phyloP scores from a whole-genome alignment of 345 rosid species.

The Populus nigra region DNA sequence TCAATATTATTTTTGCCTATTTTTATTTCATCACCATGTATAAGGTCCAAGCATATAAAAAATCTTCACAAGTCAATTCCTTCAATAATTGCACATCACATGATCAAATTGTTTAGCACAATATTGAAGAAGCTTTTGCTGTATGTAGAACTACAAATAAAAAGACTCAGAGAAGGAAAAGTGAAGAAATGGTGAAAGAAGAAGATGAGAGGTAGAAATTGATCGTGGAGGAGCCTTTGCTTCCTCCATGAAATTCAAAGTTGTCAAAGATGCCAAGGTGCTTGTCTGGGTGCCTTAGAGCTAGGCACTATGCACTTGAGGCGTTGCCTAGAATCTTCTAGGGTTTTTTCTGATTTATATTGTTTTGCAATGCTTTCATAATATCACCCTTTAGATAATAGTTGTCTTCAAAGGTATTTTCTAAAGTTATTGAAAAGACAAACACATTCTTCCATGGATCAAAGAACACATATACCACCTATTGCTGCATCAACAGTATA shows the following conservation, averaged over 20 bases:
- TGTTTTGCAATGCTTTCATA: not conserved
- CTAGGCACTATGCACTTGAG: not conserved
- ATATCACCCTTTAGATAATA: not conserved
- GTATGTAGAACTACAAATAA: not conserved
- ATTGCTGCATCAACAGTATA: not conserved
- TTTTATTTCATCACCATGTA: not conserved
- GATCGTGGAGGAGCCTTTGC: not conserved
- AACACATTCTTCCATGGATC: not conserved
- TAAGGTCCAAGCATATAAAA: not conserved
- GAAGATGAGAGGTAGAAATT: not conserved
- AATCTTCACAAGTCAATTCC: not conserved
- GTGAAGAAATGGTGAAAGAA: not conserved
- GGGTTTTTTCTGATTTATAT: not conserved
- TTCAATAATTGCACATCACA: not conserved
- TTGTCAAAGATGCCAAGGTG: not conserved
- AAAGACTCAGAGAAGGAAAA: not conserved
- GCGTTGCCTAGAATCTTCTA: not conserved
- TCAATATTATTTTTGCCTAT: not conserved
- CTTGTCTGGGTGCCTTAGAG: not conserved
- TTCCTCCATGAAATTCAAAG: not conserved
- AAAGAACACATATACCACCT: not conserved
- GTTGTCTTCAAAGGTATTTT: not conserved
- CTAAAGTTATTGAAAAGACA: not conserved
- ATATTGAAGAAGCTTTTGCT: not conserved
- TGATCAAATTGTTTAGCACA: not conserved